Evolutionary conservation across 495 filamentous ascomycete genomes (phyloP), one percentile per base, ranked within the genome.

Genomic region (Mytilinidion resinicola): DNA sequence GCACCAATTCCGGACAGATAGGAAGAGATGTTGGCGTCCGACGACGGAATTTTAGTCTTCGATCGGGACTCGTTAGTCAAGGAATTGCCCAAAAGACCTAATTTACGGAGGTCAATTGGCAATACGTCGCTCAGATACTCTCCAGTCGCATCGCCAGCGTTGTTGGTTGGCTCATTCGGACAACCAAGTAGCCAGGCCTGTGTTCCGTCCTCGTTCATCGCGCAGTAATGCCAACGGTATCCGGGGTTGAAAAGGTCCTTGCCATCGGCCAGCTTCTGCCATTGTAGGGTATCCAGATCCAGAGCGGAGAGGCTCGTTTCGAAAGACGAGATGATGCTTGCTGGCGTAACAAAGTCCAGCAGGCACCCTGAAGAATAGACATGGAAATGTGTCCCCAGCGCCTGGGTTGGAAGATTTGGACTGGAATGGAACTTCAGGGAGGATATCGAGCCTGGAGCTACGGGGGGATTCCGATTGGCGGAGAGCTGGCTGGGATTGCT

Each of bases 201-300:
- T 2, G 93, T 96, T 0, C 90, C 91, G 55, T 91, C 85, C 60
- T 93, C 83, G 68, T 96, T 90, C 71, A 95, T 85, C 0, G 89
- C 91, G 69, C 93, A 96, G 69, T 98, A 98, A 70, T 96, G 92
- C 95, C 95, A 97, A 50, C 90, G 83, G 69, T 91, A 97, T 9
- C 86, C 86, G 0, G 83, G 78, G 53, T 87, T 78, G 73, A 96
- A 96, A 21, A 97, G 86, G 67, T 97, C 95, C 30, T 86, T 85
- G 9, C 93, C 95, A 60, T 96, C 91, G 9, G 90, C 91, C 7
- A 98, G 74, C 67, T 89, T 91, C 69, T 93, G 90, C 93, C 93
- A 98, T 38, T 90, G 84, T 50, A 96, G 73, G 12, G 88, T 83
- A 53, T 85, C 85, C 11, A 98, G 77, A 48, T 97, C 92, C 14